Evolutionary conservation across 2,329 filamentous ascomycete genomes (phyloP).

Genomic region (Ophiostoma sp.): DNA sequence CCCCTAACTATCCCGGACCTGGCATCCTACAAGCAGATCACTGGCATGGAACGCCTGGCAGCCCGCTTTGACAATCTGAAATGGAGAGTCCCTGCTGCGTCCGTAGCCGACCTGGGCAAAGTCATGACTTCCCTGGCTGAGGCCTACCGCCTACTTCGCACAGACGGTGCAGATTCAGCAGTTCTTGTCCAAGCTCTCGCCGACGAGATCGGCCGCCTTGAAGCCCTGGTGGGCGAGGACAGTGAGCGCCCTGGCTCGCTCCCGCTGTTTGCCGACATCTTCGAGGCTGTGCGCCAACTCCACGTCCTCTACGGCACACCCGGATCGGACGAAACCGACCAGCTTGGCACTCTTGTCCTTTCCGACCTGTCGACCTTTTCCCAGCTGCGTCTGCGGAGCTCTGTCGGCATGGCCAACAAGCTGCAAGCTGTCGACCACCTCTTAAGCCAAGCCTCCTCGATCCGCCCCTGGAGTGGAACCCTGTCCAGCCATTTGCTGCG

Average conservation of each 20-base stretch:
- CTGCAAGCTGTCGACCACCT: constrained; percentile 47
- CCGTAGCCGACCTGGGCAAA: constrained; percentile 47
- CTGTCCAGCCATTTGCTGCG: constrained; percentile 50
- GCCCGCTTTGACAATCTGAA: constrained; percentile 55
- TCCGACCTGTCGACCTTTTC: constrained; percentile 42
- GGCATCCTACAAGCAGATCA: constrained; percentile 41
- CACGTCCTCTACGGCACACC: constrained; percentile 38
- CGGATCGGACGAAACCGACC: constrained; percentile 16
- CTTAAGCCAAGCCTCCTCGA: constrained; percentile 32
- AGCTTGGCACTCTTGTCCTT: constrained; percentile 36
- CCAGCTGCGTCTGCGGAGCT: constrained; percentile 41
- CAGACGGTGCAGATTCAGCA: constrained; percentile 33
- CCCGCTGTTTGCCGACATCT: constrained; percentile 51
- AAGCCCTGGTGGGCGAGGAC: constrained; percentile 41
- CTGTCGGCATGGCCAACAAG: constrained; percentile 35
- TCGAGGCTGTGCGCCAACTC: constrained; percentile 53
- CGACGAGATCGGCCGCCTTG: constrained; percentile 48
- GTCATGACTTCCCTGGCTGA: constrained; percentile 51
- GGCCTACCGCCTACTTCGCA: constrained; percentile 51
- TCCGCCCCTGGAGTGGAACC: constrained; percentile 43
- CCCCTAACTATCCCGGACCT: constrained; percentile 52
- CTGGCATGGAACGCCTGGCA: constrained; percentile 52
- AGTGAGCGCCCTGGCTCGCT: constrained; percentile 45
- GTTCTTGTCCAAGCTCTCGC: constrained; percentile 46
- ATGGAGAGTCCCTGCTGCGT: constrained; percentile 49